These are phyloP conservation scores for Dendrobium catenatum DNA, from an alignment of 106 monocot species.

Conservation along the genomic window DNA sequence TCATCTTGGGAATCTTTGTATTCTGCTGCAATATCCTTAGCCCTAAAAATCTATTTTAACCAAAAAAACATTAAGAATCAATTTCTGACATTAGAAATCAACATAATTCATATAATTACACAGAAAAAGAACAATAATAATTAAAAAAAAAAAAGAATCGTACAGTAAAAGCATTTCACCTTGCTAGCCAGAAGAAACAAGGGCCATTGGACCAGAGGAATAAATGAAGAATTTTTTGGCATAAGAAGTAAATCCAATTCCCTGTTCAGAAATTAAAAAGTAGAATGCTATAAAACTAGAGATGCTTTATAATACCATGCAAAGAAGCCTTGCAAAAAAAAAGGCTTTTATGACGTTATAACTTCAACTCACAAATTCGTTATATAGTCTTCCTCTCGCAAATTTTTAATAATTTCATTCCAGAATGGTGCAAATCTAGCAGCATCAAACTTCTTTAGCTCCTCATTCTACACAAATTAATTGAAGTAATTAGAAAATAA, in stretches of 20 bases:
- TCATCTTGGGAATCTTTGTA: conserved; percentile 61
- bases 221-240: conserved; percentile 67
- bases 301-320: background rate
- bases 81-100: background rate
- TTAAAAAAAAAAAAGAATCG: background rate
- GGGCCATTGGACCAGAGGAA: conserved; percentile 81
- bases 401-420: conserved; percentile 84
- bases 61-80: background rate
- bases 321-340: background rate
- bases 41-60: conserved; percentile 63
- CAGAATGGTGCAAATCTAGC: conserved; percentile 92
- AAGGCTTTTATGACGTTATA: background rate
- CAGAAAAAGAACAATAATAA: background rate
- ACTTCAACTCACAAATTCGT: conserved; percentile 53
- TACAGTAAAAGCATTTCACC: conserved; percentile 26
- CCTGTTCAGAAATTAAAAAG: conserved; percentile 23
- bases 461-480: conserved; percentile 33
- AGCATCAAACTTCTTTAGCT: conserved; percentile 78
- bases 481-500: background rate
- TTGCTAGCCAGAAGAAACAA: conserved; percentile 85
- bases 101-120: background rate
- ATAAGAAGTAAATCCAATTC: conserved; percentile 83
- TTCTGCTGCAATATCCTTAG: conserved; percentile 85
- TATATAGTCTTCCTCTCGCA: conserved; percentile 90
- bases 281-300: conserved; percentile 8